A percentile compares a stretch with the other conserved stretches of the same genome.
phyloP scores from a whole-genome alignment of 768 basidiomycete species.

The Phlegmacium glaucopus region DNA sequence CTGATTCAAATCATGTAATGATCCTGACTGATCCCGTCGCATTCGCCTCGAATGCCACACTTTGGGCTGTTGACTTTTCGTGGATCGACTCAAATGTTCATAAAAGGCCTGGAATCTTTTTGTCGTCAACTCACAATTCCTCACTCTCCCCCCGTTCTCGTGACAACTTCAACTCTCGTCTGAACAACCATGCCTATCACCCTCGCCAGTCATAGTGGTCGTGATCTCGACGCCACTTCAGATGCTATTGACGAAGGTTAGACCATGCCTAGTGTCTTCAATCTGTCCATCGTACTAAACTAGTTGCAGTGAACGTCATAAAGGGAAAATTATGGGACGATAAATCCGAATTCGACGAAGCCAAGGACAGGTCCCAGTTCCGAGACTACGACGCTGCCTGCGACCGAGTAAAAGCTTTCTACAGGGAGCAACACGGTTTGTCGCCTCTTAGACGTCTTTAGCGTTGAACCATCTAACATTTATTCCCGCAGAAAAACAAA shows the following conservation, averaged over 20 bases:
- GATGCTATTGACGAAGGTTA: constrained; percentile 49
- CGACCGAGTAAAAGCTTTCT: constrained; percentile 74
- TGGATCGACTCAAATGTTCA: neutral
- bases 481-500: constrained; percentile 68
- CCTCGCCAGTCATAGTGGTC: constrained; percentile 19
- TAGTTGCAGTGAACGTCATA: constrained; percentile 57
- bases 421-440: constrained; percentile 74
- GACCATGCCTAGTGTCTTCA: neutral
- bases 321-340: constrained; percentile 62
- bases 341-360: constrained; percentile 51
- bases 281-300: neutral
- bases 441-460: neutral
- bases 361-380: constrained; percentile 66
- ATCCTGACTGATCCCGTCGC: too few relatives aligned
- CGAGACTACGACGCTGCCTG: constrained; percentile 74
- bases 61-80: too few relatives aligned
- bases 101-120: constrained; percentile 14
- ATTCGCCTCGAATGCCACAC: too few relatives aligned
- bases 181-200: constrained; percentile 22
- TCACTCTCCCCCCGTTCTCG: too few relatives aligned
- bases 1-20: too few relatives aligned
- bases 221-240: constrained; percentile 40
- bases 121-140: constrained; percentile 11
- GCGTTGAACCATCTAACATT: neutral
- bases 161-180: constrained; percentile 1